Conservation (phyloP, 768 basidiomycete species). For the Tricholoma furcatifolium region DNA sequence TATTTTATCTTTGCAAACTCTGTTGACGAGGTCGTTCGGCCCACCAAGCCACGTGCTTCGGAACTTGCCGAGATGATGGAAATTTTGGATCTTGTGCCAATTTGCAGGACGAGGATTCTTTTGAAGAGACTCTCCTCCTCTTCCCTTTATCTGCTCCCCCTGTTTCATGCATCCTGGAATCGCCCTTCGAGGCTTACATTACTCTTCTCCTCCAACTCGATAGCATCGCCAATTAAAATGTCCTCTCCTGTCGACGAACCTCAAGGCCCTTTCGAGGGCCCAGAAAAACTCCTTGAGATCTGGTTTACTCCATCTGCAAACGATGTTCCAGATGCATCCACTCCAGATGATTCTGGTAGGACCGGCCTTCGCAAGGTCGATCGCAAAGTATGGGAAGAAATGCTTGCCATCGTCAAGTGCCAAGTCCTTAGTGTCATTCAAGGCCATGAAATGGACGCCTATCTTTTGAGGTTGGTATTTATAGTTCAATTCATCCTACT, state of each 20-base stretch:
- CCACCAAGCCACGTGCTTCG: not conserved
- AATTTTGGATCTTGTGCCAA: not conserved
- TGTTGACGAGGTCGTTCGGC: conserved; percentile 7
- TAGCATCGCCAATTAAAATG: conserved; percentile 36
- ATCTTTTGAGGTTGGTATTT: conserved; percentile 80
- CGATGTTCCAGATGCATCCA: conserved; percentile 47
- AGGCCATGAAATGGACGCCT: conserved; percentile 92
- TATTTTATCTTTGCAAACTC: not conserved
- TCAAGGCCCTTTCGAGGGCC: conserved; percentile 79
- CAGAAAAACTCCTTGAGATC: conserved; percentile 94
- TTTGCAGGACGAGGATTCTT: not conserved
- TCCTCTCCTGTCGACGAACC: conserved; percentile 28
- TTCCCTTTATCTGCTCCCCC: conserved; percentile 15
- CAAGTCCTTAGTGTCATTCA: conserved; percentile 89
- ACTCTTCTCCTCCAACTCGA: conserved; percentile 42
- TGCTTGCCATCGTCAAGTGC: conserved; percentile 96
- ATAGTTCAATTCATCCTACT: conserved; percentile 8
- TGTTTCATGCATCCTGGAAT: conserved; percentile 44
- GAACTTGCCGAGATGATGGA: not conserved
- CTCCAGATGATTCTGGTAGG: conserved; percentile 37
- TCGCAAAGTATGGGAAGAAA: conserved; percentile 86
- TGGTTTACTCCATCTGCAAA: conserved; percentile 89
- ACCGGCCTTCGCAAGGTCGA: conserved; percentile 77
- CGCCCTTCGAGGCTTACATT: conserved; percentile 24
- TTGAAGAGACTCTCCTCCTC: conserved; percentile 8